Evolutionary conservation across 2,329 filamentous ascomycete genomes (phyloP), one percentile per base, ranked within the genome.

Genomic region (Cytospora mali): DNA sequence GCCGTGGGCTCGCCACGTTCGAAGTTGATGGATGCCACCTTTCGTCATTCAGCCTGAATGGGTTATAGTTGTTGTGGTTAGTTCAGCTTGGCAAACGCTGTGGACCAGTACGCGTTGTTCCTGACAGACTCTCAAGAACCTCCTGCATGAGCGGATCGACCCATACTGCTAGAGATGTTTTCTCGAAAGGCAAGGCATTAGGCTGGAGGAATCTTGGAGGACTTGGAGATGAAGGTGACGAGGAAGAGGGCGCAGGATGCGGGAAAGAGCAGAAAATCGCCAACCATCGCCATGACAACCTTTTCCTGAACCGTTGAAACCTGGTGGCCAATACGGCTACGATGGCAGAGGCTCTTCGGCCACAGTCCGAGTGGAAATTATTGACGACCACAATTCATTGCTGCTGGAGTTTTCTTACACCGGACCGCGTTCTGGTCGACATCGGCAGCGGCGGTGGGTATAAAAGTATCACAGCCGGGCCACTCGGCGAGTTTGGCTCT

Each of bases 151-250:
- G 58, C 27, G 35, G 58, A 49, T 60, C 58, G 58, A 54, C 31
- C 58, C 50, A 60, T 51, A 35, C 50, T 54, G 50, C 39, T 52
- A n/a, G 46, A 60, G 35, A 60, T 48, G 25, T 27, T 54, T 48
- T 60, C 50, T 54, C 50, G 58, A 60, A 60, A 28, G 49, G 58
- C 50, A 35, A 39, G 50, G 58, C 58, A 60, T 60, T 50, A 39
- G 50, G 23, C 23, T 28, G 11, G 27, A 13, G n/a, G 4, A 46
- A 9, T 6, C 9, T 3, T 33, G 46, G 46, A 27, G 56, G 18
- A 21, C 27, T 33, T 53, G n/a, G 50, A 42, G 33, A 31, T 42
- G 35, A 39, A 48, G 25, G 9, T 25, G 51, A 46, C 9, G 31
- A 29, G 39, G 21, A 29, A 21, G 31, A 23, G 35, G 31, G 35